These are phyloP conservation scores for Fusarium sp. DNA, from an alignment of 2,329 filamentous ascomycete species.

Conservation along the genomic window DNA sequence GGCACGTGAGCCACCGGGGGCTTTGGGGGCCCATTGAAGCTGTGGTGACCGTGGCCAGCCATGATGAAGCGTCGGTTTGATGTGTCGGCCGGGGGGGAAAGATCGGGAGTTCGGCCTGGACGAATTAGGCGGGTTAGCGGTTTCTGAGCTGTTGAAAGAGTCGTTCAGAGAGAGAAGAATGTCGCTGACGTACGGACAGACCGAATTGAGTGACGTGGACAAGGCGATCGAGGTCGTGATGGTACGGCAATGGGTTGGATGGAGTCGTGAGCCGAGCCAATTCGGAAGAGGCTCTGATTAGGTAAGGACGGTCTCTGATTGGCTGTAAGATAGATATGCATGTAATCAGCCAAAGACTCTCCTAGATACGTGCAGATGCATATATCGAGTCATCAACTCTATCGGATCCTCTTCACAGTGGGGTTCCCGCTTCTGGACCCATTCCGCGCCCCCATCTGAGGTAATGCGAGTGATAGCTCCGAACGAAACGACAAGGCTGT, in stretches of 20 bases:
- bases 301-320: slow-evolving; percentile 38
- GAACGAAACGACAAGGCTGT: slow-evolving; percentile 7
- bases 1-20: slow-evolving; percentile 63
- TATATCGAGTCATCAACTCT: neutral
- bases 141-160: neutral
- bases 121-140: slow-evolving; percentile 3
- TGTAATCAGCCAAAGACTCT: neutral
- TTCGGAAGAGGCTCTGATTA: slow-evolving; percentile 37
- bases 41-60: slow-evolving; percentile 41
- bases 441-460: slow-evolving; percentile 7
- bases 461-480: slow-evolving; percentile 8
- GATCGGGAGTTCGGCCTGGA: slow-evolving; percentile 19
- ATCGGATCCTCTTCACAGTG: slow-evolving; percentile 18
- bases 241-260: slow-evolving; percentile 30
- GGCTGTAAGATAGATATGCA: neutral
- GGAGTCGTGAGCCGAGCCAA: slow-evolving; percentile 39
- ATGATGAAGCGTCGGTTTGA: slow-evolving; percentile 32
- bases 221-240: slow-evolving; percentile 30
- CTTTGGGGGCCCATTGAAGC: slow-evolving; percentile 52
- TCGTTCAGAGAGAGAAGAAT: accelerated
- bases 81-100: neutral
- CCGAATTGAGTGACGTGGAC: slow-evolving; percentile 36
- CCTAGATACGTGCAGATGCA: neutral
- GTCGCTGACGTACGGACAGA: slow-evolving; percentile 34
- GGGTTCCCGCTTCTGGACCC: slow-evolving; percentile 19